Conservation (phyloP, 106 monocot species). For the Triglochin maritima region DNA sequence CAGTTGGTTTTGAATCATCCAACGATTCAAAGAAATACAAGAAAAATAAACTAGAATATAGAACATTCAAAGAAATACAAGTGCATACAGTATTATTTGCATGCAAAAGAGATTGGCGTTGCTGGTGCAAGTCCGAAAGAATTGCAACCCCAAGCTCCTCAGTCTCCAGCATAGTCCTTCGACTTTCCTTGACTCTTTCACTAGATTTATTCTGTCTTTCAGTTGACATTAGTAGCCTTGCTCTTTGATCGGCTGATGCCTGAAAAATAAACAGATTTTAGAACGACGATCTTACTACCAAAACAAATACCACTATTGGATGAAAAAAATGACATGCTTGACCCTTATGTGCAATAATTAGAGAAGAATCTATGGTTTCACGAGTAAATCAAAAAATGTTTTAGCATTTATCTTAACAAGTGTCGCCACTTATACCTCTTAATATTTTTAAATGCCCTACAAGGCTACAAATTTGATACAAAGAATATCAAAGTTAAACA, state of each 20-base stretch:
- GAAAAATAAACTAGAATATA: neutral
- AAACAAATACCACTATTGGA: too few relatives aligned
- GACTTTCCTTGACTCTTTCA: slow-evolving; percentile 58
- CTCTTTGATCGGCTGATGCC: slow-evolving; percentile 77
- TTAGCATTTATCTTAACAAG: too few relatives aligned
- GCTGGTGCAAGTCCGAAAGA: slow-evolving; percentile 74
- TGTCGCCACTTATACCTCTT: too few relatives aligned
- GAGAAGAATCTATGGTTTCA: too few relatives aligned
- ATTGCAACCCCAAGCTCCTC: slow-evolving; percentile 84
- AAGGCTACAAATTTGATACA: too few relatives aligned
- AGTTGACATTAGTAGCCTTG: slow-evolving; percentile 49
- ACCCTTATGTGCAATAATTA: too few relatives aligned
- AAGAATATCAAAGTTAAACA: too few relatives aligned
- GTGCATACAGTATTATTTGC: slow-evolving; percentile 46
- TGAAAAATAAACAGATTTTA: slow-evolving; percentile 3
- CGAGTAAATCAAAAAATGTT: too few relatives aligned
- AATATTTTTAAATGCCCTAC: too few relatives aligned
- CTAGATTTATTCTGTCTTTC: slow-evolving; percentile 59
- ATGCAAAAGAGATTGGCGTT: slow-evolving; percentile 69
- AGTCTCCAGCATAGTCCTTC: slow-evolving; percentile 72
- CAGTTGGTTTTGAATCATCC: too few relatives aligned
- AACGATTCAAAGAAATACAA: neutral
- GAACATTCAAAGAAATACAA: neutral
- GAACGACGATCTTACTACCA: too few relatives aligned
- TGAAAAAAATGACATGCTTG: too few relatives aligned